Base-by-base conservation (phyloP, 371 early-diverging fungal genomes). In the Syncephalastrum racemosum region DNA sequence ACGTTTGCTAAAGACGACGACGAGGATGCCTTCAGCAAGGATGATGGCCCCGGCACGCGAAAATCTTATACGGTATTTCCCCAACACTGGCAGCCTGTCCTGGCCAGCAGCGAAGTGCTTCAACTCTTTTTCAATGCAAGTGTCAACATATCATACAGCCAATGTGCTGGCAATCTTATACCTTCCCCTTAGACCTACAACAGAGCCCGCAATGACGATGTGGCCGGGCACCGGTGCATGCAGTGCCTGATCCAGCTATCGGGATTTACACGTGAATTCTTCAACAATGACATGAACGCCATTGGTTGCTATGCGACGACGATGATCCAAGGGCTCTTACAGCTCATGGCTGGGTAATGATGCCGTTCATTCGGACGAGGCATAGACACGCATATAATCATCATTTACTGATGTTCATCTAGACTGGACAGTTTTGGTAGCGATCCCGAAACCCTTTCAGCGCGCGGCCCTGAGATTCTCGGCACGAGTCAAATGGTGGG, bases 181-280 rank as follows among this genome's bases (percentile, higher is more conserved):
- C 25, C 25, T 5, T 25, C 25, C 2, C 5, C 1, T 15, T 53
- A 68, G 75, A 59, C 70, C 2, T 77, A 71, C 46, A 39, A 43
- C 13, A 43, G 80, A 50, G 68, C 83, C 7, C 77, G 82, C 53
- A 69, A 72, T 2, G 76, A 83, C 25, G 80, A 80, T 51, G 66
- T 60, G 12, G 62, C 81, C 48, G 70, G 73, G 2, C 84, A 87
- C 60, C 79, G 83, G 16, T 78, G 80, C 39, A 65, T 83, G 47
- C 86, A 87, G 66, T 87, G 89, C 47, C 64, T 91, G 20, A 67
- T 84, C 18, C 87, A 89, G 50, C 72, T 91, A 12, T 85, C 88
- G 12, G 88, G 89, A n/a, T 70, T 90, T 44, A 82, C 79, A 42
- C 78, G 83, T 36, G 77, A 85, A 0, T 83, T 89, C 22, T 89